phyloP scores from a whole-genome alignment of 176 grass and related monocot genomes.

The Rhynchospora pubera region DNA sequence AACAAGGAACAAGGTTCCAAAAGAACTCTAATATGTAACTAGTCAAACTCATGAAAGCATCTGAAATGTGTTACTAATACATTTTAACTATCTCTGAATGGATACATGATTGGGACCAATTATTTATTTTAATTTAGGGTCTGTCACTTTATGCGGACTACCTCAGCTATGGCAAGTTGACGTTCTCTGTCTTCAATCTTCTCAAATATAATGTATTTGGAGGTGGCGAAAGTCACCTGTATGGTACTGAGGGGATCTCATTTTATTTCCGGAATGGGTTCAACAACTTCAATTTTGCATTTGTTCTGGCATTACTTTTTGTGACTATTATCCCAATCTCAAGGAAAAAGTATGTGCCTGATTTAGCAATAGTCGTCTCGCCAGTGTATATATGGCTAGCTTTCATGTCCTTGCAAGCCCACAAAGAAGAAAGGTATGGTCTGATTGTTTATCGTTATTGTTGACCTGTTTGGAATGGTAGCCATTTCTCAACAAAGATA shows the following conservation, averaged over 20 bases:
- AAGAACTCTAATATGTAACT: not conserved
- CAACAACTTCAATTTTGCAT: constrained; percentile 94
- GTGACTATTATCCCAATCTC: constrained; percentile 49
- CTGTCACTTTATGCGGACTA: constrained; percentile 69
- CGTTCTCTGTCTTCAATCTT: constrained; percentile 90
- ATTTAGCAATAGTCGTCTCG: constrained; percentile 75
- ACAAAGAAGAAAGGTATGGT: constrained; percentile 93
- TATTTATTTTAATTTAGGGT: constrained; percentile 38
- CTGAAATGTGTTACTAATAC: not conserved
- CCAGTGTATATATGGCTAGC: constrained; percentile 92
- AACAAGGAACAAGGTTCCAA: not conserved
- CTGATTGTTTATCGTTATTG: constrained; percentile 1
- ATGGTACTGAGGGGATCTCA: constrained; percentile 67
- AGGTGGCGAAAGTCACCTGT: constrained; percentile 86
- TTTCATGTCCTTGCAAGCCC: constrained; percentile 92
- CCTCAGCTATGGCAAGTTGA: constrained; percentile 65
- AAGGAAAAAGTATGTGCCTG: constrained; percentile 70
- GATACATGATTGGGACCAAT: constrained; percentile 17
- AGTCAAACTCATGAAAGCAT: not conserved
- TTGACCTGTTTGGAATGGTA: not conserved
- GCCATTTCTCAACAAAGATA: not conserved
- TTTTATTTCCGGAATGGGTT: constrained; percentile 96
- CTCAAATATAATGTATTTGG: constrained; percentile 85
- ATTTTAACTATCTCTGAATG: not conserved
- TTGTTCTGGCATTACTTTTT: constrained; percentile 73